Conservation (phyloP, 2,329 filamentous ascomycete species). For the Ramularia endophylla region DNA sequence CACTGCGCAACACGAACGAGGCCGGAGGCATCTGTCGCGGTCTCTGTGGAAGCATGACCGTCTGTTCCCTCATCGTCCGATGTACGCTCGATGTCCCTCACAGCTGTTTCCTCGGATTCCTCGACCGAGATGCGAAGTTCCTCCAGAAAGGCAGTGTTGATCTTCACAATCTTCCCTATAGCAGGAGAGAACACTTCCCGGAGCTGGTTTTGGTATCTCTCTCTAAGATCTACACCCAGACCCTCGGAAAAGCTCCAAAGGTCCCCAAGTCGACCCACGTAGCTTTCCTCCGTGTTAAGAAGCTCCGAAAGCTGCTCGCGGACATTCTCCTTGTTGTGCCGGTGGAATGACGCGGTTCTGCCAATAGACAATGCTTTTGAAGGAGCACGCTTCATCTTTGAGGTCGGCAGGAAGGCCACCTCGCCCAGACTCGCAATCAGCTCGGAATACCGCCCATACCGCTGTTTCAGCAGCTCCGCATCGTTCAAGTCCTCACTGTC, state of each 20-base stretch:
- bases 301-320: constrained; percentile 86
- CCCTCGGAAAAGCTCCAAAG: constrained; percentile 75
- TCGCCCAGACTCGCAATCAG: constrained; percentile 76
- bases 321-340: constrained; percentile 75
- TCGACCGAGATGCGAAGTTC: constrained; percentile 72
- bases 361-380: constrained; percentile 80
- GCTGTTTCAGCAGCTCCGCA: constrained; percentile 45
- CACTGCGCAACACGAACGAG: constrained; percentile 71
- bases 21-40: constrained; percentile 39
- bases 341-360: constrained; percentile 68
- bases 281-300: constrained; percentile 88
- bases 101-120: constrained; percentile 73
- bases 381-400: constrained; percentile 74
- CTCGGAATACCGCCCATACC: constrained; percentile 72
- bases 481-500: constrained; percentile 25
- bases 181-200: constrained; percentile 75
- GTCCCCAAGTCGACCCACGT: constrained; percentile 64
- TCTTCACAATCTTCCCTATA: constrained; percentile 69
- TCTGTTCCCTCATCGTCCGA: constrained; percentile 27
- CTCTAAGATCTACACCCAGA: constrained; percentile 72
- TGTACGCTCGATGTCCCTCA: constrained; percentile 64
- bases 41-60: not conserved
- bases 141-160: constrained; percentile 76
- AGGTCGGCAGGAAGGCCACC: constrained; percentile 79
- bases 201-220: constrained; percentile 44